phyloP scores from a whole-genome alignment of 2,329 filamentous ascomycete genomes.

The Xylariaceae sp. region DNA sequence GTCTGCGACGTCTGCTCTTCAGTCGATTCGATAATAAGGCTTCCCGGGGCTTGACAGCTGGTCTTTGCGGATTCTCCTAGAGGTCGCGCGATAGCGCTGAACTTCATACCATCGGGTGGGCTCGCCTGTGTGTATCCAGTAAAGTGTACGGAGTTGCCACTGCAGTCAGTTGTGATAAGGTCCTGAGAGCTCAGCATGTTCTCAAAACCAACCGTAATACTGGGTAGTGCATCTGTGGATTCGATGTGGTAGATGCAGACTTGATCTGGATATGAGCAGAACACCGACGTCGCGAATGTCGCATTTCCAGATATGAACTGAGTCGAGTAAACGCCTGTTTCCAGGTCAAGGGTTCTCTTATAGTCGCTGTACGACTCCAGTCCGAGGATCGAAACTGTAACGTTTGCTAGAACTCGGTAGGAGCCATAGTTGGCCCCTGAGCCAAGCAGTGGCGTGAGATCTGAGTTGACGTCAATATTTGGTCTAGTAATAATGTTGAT shows the following conservation, averaged over 20 bases:
- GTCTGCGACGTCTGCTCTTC: slow-evolving; percentile 27
- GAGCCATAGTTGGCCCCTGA: slow-evolving; percentile 37
- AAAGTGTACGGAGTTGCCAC: slow-evolving; percentile 1
- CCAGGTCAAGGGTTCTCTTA: slow-evolving; percentile 36
- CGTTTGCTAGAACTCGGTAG: slow-evolving; percentile 43
- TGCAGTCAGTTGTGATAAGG: slow-evolving; percentile 2
- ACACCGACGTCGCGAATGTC: slow-evolving; percentile 34
- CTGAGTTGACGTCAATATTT: slow-evolving; percentile 3
- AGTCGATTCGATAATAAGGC: slow-evolving; percentile 28
- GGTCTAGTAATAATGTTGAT: background rate
- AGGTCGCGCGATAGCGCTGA: slow-evolving; percentile 6
- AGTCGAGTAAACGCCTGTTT: slow-evolving; percentile 37
- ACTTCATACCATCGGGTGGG: slow-evolving; percentile 17
- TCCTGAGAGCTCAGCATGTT: slow-evolving; percentile 33
- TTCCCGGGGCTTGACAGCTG: slow-evolving; percentile 13
- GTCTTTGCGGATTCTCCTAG: background rate
- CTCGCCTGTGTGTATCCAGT: slow-evolving; percentile 13
- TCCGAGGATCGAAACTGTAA: slow-evolving; percentile 37
- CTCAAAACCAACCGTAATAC: slow-evolving; percentile 37
- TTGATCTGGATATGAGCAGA: slow-evolving; percentile 42
- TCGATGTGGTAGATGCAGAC: slow-evolving; percentile 30
- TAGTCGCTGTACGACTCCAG: slow-evolving; percentile 24
- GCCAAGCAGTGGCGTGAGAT: slow-evolving; percentile 13
- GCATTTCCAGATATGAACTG: slow-evolving; percentile 30
- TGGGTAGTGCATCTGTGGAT: slow-evolving; percentile 32